Base-by-base conservation (phyloP, 148 eudicot genomes). In the Camellia japonica region DNA sequence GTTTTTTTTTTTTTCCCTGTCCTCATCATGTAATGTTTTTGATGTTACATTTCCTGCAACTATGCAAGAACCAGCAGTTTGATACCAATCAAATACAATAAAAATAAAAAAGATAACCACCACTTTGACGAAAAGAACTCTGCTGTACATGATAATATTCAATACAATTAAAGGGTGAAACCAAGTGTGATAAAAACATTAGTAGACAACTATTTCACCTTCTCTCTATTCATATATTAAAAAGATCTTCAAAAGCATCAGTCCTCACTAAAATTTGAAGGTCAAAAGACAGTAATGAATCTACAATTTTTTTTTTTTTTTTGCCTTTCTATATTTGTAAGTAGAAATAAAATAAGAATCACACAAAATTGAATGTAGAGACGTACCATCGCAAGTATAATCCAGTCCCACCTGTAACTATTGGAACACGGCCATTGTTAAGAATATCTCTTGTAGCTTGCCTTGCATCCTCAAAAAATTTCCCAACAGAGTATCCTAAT, bases 371-470 rank as follows among this genome's bases (percentile, higher is more conserved):
- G 66, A 70, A 79, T 30, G 38, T 30, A 30, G 38, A 30, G 38
- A 83, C 89, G 80, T 90, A 95, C 99, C 99, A 95, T 52, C 99
- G 92, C 87, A 95, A 82, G 83, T 95, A 95, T 82, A 95, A 85
- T 69, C 98, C 99, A 75, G 99, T 95, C 51, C 99, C 99, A 72
- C 99, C 99, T 61, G 90, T 89, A 84, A 95, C 87, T 87, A 95
- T 88, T 16, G 99, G 99, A 82, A 95, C 98, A 79, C 85, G 93
- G 3, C 93, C 98, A 56, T 85, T 83, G 78, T 84, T 78, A 86
- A 95, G 93, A 82, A 93, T 80, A 72, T 92, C 97, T 83, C 76
- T 86, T n/a, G 99, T 91, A 80, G 88, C 87, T 85, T 80, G 85
- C 87, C 99, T 93, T 60, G 95, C 98, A 85, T 95, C 99, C 79